These are phyloP conservation scores for Chlorokybus atmophyticus DNA, from an alignment of 139 green algal genomes.

Conservation along the genomic window DNA sequence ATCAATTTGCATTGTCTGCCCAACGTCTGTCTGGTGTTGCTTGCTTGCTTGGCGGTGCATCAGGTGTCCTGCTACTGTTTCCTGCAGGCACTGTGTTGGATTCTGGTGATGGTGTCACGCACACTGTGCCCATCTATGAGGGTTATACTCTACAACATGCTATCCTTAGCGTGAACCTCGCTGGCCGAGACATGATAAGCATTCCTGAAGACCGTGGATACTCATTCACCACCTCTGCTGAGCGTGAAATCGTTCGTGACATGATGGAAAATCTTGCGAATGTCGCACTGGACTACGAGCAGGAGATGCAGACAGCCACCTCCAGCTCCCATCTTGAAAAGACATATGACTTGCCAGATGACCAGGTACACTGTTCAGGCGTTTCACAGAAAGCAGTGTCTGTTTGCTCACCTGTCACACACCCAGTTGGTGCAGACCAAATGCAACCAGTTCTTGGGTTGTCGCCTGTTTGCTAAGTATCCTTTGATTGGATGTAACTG, in stretches of 20 bases:
- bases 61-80: too few species aligned
- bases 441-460: too few species aligned
- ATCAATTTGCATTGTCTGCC: background rate
- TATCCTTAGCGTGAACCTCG: slow-evolving; percentile 36
- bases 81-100: slow-evolving; percentile 34
- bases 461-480: too few species aligned
- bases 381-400: too few species aligned
- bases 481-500: slow-evolving; percentile 79
- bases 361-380: too few species aligned
- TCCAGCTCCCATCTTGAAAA: slow-evolving; percentile 81
- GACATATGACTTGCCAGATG: slow-evolving; percentile 44
- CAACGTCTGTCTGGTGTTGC: slow-evolving; percentile 1
- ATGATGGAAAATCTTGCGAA: slow-evolving; percentile 45
- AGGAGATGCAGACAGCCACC: slow-evolving; percentile 70
- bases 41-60: too few species aligned
- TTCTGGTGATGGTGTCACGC: slow-evolving; percentile 36
- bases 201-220: slow-evolving; percentile 32
- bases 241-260: slow-evolving; percentile 40
- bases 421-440: too few species aligned
- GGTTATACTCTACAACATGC: slow-evolving; percentile 35
- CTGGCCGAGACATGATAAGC: slow-evolving; percentile 34
- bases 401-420: too few species aligned
- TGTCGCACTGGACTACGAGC: slow-evolving; percentile 62
- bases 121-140: slow-evolving; percentile 41
- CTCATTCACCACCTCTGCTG: slow-evolving; percentile 35